Percentiles rank a stretch among this genome's conserved stretches.
These are phyloP conservation scores for Phaseolus coccineus DNA, from an alignment of 331 rosid genomes.

Conservation along the genomic window DNA sequence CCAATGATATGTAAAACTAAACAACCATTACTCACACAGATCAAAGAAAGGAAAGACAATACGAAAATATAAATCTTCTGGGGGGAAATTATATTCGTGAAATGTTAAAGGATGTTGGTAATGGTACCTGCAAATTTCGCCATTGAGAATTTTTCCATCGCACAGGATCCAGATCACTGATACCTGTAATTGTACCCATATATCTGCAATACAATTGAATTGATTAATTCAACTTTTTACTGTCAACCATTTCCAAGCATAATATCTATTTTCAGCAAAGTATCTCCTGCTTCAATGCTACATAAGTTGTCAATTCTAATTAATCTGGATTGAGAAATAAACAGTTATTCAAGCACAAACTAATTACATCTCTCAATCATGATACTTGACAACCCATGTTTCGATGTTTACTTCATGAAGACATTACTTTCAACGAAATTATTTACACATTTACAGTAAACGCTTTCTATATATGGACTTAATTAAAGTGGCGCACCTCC, in stretches of 20 bases:
- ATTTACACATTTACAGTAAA: constrained; percentile 5
- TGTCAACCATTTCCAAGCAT: constrained; percentile 19
- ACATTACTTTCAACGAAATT: constrained; percentile 29
- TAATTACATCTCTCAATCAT: constrained; percentile 22
- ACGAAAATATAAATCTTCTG: constrained; percentile 33
- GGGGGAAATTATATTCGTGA: background rate
- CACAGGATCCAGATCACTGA: constrained; percentile 87
- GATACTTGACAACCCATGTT: constrained; percentile 11
- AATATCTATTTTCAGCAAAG: constrained; percentile 16
- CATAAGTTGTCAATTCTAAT: background rate
- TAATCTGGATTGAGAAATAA: constrained; percentile 8
- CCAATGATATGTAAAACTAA: constrained; percentile 16
- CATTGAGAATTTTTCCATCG: constrained; percentile 97
- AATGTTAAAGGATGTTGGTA: constrained; percentile 21
- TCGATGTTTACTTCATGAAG: constrained; percentile 45
- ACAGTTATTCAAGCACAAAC: background rate
- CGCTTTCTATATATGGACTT: constrained; percentile 15
- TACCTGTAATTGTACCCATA: constrained; percentile 97
- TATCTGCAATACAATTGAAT: constrained; percentile 65
- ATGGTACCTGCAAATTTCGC: constrained; percentile 91
- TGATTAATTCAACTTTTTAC: background rate
- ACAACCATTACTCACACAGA: constrained; percentile 13
- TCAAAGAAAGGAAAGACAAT: background rate
- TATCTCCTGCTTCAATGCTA: background rate
- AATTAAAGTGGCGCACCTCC: constrained; percentile 71